phyloP scores from a whole-genome alignment of 805 yeast genomes.

The Cyberlindnera lachancei region DNA sequence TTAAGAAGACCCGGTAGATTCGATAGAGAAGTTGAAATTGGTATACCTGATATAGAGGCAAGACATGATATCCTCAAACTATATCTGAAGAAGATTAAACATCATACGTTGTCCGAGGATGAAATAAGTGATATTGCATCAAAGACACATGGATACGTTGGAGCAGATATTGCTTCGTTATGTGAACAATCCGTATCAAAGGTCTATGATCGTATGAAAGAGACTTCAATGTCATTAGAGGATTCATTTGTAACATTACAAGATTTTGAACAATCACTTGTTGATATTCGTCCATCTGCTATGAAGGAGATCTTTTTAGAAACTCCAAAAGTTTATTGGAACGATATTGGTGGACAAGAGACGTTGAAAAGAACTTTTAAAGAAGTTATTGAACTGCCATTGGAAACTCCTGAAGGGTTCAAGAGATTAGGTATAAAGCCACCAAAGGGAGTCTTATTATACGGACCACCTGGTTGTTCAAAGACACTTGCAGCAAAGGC shows the following conservation, averaged over 20 bases:
- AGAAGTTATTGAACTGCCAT: slow-evolving; percentile 90
- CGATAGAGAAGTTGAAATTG: slow-evolving; percentile 84
- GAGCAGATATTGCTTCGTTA: slow-evolving; percentile 87
- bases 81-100: slow-evolving; percentile 45
- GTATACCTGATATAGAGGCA: slow-evolving; percentile 83
- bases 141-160: slow-evolving; percentile 94
- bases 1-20: slow-evolving; percentile 82
- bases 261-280: slow-evolving; percentile 67
- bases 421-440: slow-evolving; percentile 72
- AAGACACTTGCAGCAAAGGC: slow-evolving; percentile 94
- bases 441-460: slow-evolving; percentile 86
- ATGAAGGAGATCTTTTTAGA: slow-evolving; percentile 94
- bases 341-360: slow-evolving; percentile 93
- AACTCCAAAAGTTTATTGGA: slow-evolving; percentile 90
- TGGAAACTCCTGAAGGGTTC: slow-evolving; percentile 75
- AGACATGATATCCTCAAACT: slow-evolving; percentile 64
- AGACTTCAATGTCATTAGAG: slow-evolving; percentile 19
- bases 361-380: slow-evolving; percentile 69
- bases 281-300: slow-evolving; percentile 89
- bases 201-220: slow-evolving; percentile 51
- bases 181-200: slow-evolving; percentile 84
- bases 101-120: slow-evolving; percentile 42
- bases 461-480: slow-evolving; percentile 99
- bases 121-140: slow-evolving; percentile 60
- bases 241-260: slow-evolving; percentile 28